These are phyloP conservation scores for Boletus tomentosulus DNA, from an alignment of 768 basidiomycete species.

Conservation along the genomic window DNA sequence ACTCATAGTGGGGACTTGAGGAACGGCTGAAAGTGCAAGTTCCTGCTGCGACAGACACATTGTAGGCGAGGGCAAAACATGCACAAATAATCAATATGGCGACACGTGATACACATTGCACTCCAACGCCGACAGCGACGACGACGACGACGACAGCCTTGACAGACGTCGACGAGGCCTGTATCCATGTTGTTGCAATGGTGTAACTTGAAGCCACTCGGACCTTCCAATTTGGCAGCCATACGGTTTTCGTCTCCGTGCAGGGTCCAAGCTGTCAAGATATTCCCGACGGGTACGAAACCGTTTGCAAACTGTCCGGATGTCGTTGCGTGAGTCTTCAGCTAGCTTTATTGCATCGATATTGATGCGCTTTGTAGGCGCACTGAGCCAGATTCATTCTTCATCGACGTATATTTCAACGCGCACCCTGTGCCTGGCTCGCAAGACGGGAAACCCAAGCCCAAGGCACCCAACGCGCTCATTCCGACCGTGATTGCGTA, in stretches of 20 bases:
- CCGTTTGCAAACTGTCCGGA: slow-evolving; percentile 62
- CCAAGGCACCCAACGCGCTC: slow-evolving; percentile 65
- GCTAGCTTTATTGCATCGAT: not conserved
- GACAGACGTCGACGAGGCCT: not conserved
- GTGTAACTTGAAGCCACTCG: slow-evolving; percentile 58
- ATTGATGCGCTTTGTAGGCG: slow-evolving; percentile 36
- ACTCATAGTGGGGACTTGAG: slow-evolving; percentile 36
- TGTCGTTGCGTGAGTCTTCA: slow-evolving; percentile 52
- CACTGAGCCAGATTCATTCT: slow-evolving; percentile 72
- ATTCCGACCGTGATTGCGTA: slow-evolving; percentile 71
- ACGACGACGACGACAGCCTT: not conserved
- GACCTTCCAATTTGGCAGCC: slow-evolving; percentile 57
- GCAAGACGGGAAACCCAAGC: slow-evolving; percentile 51
- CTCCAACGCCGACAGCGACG: not conserved
- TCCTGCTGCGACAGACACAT: not conserved
- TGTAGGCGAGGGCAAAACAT: slow-evolving; percentile 4
- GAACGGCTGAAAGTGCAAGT: not conserved
- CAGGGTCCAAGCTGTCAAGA: slow-evolving; percentile 59
- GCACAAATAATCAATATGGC: slow-evolving; percentile 5
- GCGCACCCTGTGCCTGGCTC: slow-evolving; percentile 47
- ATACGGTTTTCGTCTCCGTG: slow-evolving; percentile 68
- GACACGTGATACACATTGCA: slow-evolving; percentile 14
- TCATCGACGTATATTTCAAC: slow-evolving; percentile 73
- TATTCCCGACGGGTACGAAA: slow-evolving; percentile 62
- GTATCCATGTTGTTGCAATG: slow-evolving; percentile 55